These are phyloP conservation scores for Arachnopeziza araneosa DNA, from an alignment of 2,329 filamentous ascomycete genomes.

Conservation along the genomic window DNA sequence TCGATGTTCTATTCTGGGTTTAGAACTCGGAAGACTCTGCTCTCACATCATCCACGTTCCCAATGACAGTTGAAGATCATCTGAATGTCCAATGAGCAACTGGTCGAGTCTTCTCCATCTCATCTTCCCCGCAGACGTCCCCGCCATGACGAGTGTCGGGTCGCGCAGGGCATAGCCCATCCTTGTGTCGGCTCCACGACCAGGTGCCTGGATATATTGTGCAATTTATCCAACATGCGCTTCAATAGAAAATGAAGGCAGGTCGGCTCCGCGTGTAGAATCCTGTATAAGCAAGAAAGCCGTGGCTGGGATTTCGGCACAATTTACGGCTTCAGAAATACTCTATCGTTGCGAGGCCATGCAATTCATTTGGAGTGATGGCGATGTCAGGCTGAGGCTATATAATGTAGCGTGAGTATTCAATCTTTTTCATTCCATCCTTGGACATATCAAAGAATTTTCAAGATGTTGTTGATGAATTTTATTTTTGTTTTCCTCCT, in stretches of 20 bases:
- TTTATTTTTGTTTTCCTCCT: conserved; percentile 6
- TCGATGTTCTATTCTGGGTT: too few relatives aligned
- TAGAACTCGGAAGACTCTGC: neutral
- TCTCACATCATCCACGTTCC: neutral
- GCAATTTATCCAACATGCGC: conserved; percentile 6
- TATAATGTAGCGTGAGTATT: neutral
- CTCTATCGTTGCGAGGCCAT: neutral
- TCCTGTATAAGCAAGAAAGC: neutral
- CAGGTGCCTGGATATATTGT: neutral
- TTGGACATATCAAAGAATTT: neutral
- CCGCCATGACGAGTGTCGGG: neutral
- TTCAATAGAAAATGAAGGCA: conserved; percentile 5
- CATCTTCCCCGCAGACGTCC: neutral
- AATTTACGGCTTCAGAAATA: neutral
- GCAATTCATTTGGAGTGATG: neutral
- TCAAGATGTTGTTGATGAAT: neutral
- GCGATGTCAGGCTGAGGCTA: neutral
- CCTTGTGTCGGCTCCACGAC: neutral
- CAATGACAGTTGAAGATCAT: neutral
- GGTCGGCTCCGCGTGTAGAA: neutral
- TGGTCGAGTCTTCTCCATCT: neutral
- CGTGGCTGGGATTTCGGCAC: neutral
- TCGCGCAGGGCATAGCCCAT: neutral
- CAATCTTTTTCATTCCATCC: neutral
- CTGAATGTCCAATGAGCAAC: neutral